A percentile compares a stretch with the other conserved stretches of the same genome.
These are phyloP conservation scores for Setomelanomma holmii DNA, from an alignment of 2,329 filamentous ascomycete genomes.

Conservation along the genomic window DNA sequence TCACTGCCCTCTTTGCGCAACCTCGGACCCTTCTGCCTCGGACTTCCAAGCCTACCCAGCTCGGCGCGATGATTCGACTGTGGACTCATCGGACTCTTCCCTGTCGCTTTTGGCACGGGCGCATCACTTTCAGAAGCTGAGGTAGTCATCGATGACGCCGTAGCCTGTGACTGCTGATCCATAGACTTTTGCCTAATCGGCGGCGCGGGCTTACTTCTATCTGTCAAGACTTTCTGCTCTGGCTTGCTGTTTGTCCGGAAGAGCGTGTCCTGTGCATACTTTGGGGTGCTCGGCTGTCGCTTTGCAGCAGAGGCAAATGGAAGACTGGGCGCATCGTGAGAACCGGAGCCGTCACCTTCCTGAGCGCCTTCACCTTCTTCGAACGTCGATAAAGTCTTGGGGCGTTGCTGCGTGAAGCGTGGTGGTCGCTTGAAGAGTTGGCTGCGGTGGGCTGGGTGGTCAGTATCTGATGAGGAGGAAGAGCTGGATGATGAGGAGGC, in stretches of 20 bases:
- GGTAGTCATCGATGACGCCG: constrained; percentile 63
- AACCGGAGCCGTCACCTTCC: constrained; percentile 62
- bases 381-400: constrained; percentile 32
- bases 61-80: constrained; percentile 66
- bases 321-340: constrained; percentile 51
- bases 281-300: constrained; percentile 3
- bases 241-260: constrained; percentile 7
- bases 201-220: constrained; percentile 7
- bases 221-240: constrained; percentile 14
- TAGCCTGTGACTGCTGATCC: constrained; percentile 28
- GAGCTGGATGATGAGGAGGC: constrained; percentile 40
- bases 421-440: constrained; percentile 54
- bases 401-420: constrained; percentile 41
- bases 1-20: constrained; percentile 41
- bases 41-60: constrained; percentile 61
- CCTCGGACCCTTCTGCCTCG: constrained; percentile 48
- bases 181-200: constrained; percentile 18
- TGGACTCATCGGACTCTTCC: constrained; percentile 37
- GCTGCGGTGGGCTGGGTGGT: constrained; percentile 50
- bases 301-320: constrained; percentile 51
- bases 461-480: constrained; percentile 44
- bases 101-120: constrained; percentile 16
- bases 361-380: constrained; percentile 42
- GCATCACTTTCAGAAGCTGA: constrained; percentile 46
- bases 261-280: constrained; percentile 16